Base-by-base conservation (phyloP, 192 early-diverging fungal species). In the Coemansia nantahalensis region DNA sequence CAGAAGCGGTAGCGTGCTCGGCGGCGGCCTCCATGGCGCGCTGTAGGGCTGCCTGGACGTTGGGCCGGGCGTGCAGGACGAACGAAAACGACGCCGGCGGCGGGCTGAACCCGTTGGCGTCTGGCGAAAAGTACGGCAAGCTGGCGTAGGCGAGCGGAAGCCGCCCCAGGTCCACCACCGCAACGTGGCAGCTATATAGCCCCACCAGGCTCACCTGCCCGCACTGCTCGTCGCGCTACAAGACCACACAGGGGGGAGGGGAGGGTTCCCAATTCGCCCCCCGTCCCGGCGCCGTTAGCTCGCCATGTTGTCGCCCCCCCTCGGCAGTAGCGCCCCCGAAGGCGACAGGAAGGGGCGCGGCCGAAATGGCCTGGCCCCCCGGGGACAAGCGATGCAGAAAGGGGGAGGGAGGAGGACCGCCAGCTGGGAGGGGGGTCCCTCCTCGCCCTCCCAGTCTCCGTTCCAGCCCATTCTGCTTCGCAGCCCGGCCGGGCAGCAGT, bases 131-230 rank as follows among this genome's bases (percentile, higher is more conserved):
- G 26, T 74, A 66, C 5, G 69, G 54, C 7, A 62, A 73, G 21
- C 45, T 54, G 42, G 59, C 63, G 19, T 62, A 50, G 59, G 58
- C 70, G 19, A 62, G 35, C n/a, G 70, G 54, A 32, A 74, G 31
- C 18, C 36, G 36, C 17, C 70, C 63, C 50, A 66, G 38, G 15
- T 28, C 21, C 9, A 62, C 62, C 10, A 54, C 70, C 38, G 70
- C 70, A 2, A 45, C 37, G 46, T 74, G 70, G 49, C 63, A 61
- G 36, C 54, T 74, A 74, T 62, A 74, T 74, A 74, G 34, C 50
- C 57, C 58, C 31, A 34, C 13, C 49, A 74, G 30, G 18, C 44
- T 66, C 41, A 61, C 34, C 17, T 58, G 42, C 11, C 35, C 38
- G 35, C 70, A 48, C 50, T 65, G 62, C 15, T 24, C 8, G 48